A percentile compares a stretch with the other conserved stretches of the same genome.
Conservation (phyloP, 352 stramenopile genomes). For the Phytophthora hybrid region DNA sequence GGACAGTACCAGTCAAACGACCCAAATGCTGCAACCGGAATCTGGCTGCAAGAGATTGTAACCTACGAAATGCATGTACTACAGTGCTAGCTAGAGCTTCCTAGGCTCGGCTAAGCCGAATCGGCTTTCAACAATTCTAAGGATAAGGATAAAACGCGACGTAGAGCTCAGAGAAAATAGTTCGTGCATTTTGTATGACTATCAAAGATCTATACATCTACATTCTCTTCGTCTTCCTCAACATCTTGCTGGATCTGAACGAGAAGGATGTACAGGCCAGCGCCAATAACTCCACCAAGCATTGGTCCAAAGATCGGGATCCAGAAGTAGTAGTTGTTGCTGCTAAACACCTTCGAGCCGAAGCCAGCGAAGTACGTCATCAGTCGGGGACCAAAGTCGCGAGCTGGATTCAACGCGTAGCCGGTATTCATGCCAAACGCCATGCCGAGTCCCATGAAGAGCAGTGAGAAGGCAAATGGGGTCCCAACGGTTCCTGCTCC, state of each 20-base stretch:
- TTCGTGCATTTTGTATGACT: background rate
- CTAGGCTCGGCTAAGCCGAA: no score
- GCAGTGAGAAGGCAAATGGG: conserved; percentile 53
- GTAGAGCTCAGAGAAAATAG: no score
- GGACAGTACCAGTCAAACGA: background rate
- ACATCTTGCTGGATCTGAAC: conserved; percentile 63
- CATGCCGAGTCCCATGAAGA: conserved; percentile 69
- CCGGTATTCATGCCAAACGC: conserved; percentile 59
- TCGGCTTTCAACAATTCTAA: no score
- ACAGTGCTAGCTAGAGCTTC: no score
- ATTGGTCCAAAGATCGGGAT: conserved; percentile 60
- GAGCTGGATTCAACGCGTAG: conserved; percentile 55
- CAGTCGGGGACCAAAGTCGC: conserved; percentile 51
- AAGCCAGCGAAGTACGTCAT: conserved; percentile 63
- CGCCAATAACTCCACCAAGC: conserved; percentile 51
- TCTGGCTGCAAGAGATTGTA: background rate
- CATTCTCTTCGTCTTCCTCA: conserved; percentile 25
- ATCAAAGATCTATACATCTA: conserved; percentile 11
- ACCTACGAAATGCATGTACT: no score
- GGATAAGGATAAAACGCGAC: no score
- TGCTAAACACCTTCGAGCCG: conserved; percentile 63
- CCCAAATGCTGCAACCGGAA: background rate
- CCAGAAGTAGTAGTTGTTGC: conserved; percentile 66
- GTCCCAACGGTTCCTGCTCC: conserved; percentile 43
- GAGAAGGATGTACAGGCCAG: conserved; percentile 54